Conservation (phyloP, 768 basidiomycete species). For the Suillus cothurnatus region DNA sequence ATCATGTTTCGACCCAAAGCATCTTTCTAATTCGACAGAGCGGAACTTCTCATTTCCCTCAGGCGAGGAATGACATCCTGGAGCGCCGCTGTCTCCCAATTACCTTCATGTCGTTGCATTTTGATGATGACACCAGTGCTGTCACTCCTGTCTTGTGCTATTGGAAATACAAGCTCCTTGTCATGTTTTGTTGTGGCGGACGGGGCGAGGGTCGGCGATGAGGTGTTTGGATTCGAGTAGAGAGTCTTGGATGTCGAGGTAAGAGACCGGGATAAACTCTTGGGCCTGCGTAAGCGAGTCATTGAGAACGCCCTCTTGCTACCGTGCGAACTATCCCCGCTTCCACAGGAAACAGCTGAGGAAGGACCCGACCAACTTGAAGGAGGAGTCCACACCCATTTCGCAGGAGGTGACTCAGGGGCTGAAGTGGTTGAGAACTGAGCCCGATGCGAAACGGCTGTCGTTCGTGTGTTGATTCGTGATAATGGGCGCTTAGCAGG, state of each 20-base stretch:
- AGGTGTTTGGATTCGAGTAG: background rate
- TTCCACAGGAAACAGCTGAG: constrained; percentile 5
- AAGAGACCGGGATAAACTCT: constrained; percentile 1
- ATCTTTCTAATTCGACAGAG: background rate
- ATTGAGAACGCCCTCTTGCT: constrained; percentile 1
- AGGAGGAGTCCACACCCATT: constrained; percentile 26
- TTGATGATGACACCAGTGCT: constrained; percentile 14
- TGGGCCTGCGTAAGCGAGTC: constrained; percentile 8
- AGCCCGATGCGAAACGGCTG: background rate
- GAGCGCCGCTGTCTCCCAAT: constrained; percentile 27
- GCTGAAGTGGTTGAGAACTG: background rate
- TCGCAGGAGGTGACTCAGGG: background rate
- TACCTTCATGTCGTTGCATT: constrained; percentile 15
- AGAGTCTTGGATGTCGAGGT: background rate
- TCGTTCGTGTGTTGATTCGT: background rate
- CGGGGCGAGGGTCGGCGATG: constrained; percentile 10
- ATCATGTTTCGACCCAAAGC: background rate
- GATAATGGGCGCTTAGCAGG: background rate
- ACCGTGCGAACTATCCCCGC: background rate
- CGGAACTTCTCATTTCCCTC: constrained; percentile 24
- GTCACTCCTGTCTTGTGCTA: too few species aligned
- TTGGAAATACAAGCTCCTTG: background rate
- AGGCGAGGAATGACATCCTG: constrained; percentile 33
- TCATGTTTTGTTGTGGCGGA: background rate
- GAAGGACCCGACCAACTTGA: constrained; percentile 27